Conservation (phyloP, 768 basidiomycete genomes). For the Rhizopogon vesiculosus region DNA sequence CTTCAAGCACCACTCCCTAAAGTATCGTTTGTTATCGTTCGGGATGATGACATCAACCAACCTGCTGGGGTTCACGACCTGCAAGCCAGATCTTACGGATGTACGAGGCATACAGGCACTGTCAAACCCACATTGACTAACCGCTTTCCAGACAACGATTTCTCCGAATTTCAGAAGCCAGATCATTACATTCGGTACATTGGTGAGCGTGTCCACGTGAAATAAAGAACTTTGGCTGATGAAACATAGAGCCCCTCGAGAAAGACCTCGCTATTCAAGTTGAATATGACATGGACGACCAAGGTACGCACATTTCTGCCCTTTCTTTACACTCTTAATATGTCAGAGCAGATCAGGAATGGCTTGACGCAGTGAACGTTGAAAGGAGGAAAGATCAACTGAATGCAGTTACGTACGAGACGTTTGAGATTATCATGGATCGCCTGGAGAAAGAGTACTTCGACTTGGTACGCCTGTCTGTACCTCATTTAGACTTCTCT, state of each 20-base stretch:
- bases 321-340: constrained; percentile 3
- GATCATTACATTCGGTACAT: constrained; percentile 91
- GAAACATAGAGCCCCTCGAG: constrained; percentile 76
- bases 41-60: constrained; percentile 57
- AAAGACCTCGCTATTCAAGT: constrained; percentile 89
- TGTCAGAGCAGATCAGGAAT: constrained; percentile 71
- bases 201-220: constrained; percentile 41
- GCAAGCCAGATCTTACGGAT: constrained; percentile 67
- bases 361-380: constrained; percentile 82
- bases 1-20: constrained; percentile 48
- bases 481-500: background rate
- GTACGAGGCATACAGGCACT: constrained; percentile 37
- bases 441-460: constrained; percentile 99
- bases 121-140: constrained; percentile 1
- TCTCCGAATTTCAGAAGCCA: constrained; percentile 67
- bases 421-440: constrained; percentile 97
- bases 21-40: constrained; percentile 61
- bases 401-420: constrained; percentile 72
- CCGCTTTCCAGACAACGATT: constrained; percentile 50
- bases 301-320: constrained; percentile 49
- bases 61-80: constrained; percentile 61
- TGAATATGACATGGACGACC: constrained; percentile 99
- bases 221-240: constrained; percentile 4
- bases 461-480: constrained; percentile 63
- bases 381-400: constrained; percentile 77